phyloP scores from a whole-genome alignment of 495 filamentous ascomycete species.

The Pseudoneurospora amorphoporcata region DNA sequence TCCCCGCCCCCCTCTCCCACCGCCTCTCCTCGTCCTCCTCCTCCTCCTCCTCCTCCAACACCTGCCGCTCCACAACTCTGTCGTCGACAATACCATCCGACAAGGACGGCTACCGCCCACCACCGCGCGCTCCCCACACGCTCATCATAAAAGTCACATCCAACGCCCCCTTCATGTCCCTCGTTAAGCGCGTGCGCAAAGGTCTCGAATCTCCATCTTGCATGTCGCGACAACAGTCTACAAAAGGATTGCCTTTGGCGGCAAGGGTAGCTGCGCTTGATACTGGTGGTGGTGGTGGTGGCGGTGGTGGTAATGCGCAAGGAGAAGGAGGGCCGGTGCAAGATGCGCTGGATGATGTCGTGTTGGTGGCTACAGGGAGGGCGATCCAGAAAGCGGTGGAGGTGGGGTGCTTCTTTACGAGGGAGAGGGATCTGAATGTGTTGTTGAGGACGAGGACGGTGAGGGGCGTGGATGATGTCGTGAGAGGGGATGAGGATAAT shows the following conservation, averaged over 20 bases:
- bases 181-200: constrained; percentile 68
- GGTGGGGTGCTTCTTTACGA: constrained; percentile 54
- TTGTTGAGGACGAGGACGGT: constrained; percentile 53
- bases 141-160: constrained; percentile 66
- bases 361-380: constrained; percentile 67
- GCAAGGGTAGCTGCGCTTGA: constrained; percentile 33
- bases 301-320: constrained; percentile 2
- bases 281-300: constrained; percentile 1
- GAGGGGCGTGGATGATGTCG: constrained; percentile 62
- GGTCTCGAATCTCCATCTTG: constrained; percentile 60
- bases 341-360: constrained; percentile 42
- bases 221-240: constrained; percentile 41
- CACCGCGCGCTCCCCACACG: constrained; percentile 43
- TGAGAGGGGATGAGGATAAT: constrained; percentile 38
- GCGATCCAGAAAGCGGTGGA: constrained; percentile 64
- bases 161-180: constrained; percentile 67
- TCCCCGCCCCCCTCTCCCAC: constrained; percentile 8
- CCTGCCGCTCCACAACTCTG: constrained; percentile 33
- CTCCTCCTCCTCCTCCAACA: too few species aligned
- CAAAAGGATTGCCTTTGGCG: constrained; percentile 27
- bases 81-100: constrained; percentile 38
- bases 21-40: background rate
- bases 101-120: constrained; percentile 54
- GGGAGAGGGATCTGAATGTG: constrained; percentile 46
- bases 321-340: background rate